Base-by-base conservation (phyloP, 2,329 filamentous ascomycete genomes). In the Arthrobotrys sphaeroides region DNA sequence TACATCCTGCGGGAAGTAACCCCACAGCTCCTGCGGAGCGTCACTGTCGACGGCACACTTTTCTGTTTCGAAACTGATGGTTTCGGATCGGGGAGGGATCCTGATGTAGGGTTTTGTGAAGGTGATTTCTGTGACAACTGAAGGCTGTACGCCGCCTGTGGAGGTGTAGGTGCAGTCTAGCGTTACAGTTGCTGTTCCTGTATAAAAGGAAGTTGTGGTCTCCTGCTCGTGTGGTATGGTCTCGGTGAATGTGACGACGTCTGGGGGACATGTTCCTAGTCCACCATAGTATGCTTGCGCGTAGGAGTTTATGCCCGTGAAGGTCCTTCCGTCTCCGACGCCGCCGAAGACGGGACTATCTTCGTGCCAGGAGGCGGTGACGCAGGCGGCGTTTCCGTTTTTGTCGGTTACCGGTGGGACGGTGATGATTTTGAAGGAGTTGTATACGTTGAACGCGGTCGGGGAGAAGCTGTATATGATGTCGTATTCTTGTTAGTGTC, bases 1-100 rank as follows among this genome's bases (percentile, higher is more conserved):
- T 9, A 67, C 51, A 20, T 67, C 64, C 24, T 67, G 64, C 10
- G 49, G 64, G 26, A 59, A 6, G 40, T 55, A 67, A 3, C 64
- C 64, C 64, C 64, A 67, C 18, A 67, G 24, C 13, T 67, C 47
- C 20, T 67, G 64, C 1, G 64, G 38, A 12, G n/a, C 31, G 16
- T 59, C 12, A 2, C 10, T 7, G 1, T 5, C 16, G 5, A 67
- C 22, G 16, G 16, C 10, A 28, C 62, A 67, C 2, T 45, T 33
- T 4, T 18, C 10, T n/a, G 2, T 10, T n/a, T 42, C 12, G 13
- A 40, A 28, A 12, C 3, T 33, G 33, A 57, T 13, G 3, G 64
- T 67, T 33, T 57, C 64, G 5, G 64, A 43, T 7, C 38, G 12
- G 5, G 40, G 40, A 16, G 49, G 9, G 2, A 67, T 36, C 3